phyloP scores from a whole-genome alignment of 345 rosid species.

The Citrus mangshanensis region DNA sequence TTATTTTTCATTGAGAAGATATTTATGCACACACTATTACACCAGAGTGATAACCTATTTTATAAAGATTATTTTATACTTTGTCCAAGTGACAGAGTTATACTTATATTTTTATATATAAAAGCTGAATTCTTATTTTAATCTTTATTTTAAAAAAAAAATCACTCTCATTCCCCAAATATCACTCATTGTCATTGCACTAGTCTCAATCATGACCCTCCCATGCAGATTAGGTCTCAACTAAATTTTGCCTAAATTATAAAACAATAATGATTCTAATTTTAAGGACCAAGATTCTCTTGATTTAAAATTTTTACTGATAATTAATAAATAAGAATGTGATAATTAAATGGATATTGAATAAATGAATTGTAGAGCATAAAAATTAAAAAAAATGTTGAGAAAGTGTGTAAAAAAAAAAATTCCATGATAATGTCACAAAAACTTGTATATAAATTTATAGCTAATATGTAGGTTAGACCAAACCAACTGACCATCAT shows the following conservation, averaged over 20 bases:
- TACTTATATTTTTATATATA: no score
- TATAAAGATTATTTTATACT: neutral
- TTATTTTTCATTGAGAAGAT: neutral
- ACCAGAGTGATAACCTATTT: neutral
- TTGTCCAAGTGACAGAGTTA: neutral
- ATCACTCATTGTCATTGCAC: neutral
- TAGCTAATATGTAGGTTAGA: neutral
- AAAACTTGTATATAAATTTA: no score
- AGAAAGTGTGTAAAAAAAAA: no score
- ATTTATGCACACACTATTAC: neutral
- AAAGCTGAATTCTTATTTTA: neutral
- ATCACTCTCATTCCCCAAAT: neutral
- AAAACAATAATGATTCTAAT: neutral
- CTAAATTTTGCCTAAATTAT: neutral
- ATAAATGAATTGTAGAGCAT: neutral
- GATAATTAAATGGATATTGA: neutral
- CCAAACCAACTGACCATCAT: neutral
- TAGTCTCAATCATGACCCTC: neutral
- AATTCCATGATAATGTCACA: neutral
- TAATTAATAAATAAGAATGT: no score
- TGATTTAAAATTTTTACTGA: neutral
- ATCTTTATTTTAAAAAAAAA: no score
- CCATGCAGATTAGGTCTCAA: neutral
- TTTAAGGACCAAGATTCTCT: neutral
- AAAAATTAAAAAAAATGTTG: no score